Base-by-base conservation (phyloP, 176 grass and related monocot genomes). In the Miscanthus lutarioriparius region DNA sequence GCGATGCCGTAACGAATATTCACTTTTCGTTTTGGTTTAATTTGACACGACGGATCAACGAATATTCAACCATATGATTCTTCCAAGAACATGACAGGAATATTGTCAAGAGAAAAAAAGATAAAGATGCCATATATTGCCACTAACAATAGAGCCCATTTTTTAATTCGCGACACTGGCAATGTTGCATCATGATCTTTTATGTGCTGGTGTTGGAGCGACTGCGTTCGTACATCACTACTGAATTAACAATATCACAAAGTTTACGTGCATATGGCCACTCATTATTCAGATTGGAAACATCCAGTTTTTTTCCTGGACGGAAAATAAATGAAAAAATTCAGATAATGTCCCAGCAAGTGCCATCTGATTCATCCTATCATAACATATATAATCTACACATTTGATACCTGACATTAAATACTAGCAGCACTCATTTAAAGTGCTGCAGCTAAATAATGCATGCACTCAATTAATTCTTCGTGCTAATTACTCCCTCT, bases 21-120 rank as follows among this genome's bases (percentile, higher is more conserved):
- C 80, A 53, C 19, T 23, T 68, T 77, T 64, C 5, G 26, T 74
- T n/a, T 20, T 17, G 15, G 39, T 41, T 54, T 7, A 47, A 17
- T 80, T 70, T 23, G 1, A 77, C 26, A 25, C 20, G 62, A 54
- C 27, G 56, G 22, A n/a, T 59, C 27, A 80, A 19, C 8, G 48
- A 39, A 89, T 75, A 89, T 80, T 68, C 62, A 69, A 10, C 2
- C 69, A 36, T 8, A 67, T 36, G 37, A 84, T 84, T 47, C 48
- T 13, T 45, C 39, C 14, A 53, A 28, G 43, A 13, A 9, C 15
- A 82, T 5, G 28, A 35, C 47, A 33, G 1, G 20, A 54, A 81
- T 75, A 75, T 72, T 73, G 7, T 36, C 14, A 32, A 25, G 1
- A 8, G 0, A 19, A 19, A 10, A 30, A 65, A 65, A 2, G 4